These are phyloP conservation scores for Pseudocercospora crystallina DNA, from an alignment of 2,329 filamentous ascomycete genomes.

Conservation along the genomic window DNA sequence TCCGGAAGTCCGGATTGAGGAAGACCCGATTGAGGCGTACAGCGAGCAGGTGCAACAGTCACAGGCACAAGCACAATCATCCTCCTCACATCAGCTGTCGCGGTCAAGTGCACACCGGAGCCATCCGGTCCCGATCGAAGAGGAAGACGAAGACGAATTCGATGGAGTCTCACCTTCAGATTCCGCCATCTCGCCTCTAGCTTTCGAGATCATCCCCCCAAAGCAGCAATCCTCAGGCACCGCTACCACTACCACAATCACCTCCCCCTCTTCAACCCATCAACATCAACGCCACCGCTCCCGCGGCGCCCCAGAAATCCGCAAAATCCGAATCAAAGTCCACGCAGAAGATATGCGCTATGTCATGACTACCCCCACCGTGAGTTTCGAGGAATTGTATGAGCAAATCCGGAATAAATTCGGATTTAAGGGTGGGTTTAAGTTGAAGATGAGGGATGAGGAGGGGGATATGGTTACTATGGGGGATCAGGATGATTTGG, in stretches of 20 bases:
- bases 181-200: constrained; percentile 38
- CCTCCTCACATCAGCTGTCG: constrained; percentile 28
- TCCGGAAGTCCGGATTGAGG: constrained; percentile 63
- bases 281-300: constrained; percentile 49
- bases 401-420: constrained; percentile 86
- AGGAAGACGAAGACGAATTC: constrained; percentile 72
- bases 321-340: constrained; percentile 84
- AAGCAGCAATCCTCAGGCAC: constrained; percentile 1
- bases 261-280: too few species aligned
- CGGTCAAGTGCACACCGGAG: constrained; percentile 35
- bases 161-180: constrained; percentile 32
- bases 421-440: constrained; percentile 69
- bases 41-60: constrained; percentile 23
- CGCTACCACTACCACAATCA: background rate
- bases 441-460: constrained; percentile 86
- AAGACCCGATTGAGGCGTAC: constrained; percentile 39
- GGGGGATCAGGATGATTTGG: constrained; percentile 92
- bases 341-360: constrained; percentile 89
- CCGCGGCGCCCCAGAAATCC: constrained; percentile 59
- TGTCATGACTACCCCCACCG: constrained; percentile 74
- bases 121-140: constrained; percentile 69
- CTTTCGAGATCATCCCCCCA: constrained; percentile 59
- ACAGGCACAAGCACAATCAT: constrained; percentile 6
- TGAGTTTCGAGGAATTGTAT: constrained; percentile 75
- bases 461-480: constrained; percentile 95